These are phyloP conservation scores for Teratosphaeria viscida DNA, from an alignment of 2,329 filamentous ascomycete genomes.

Conservation along the genomic window DNA sequence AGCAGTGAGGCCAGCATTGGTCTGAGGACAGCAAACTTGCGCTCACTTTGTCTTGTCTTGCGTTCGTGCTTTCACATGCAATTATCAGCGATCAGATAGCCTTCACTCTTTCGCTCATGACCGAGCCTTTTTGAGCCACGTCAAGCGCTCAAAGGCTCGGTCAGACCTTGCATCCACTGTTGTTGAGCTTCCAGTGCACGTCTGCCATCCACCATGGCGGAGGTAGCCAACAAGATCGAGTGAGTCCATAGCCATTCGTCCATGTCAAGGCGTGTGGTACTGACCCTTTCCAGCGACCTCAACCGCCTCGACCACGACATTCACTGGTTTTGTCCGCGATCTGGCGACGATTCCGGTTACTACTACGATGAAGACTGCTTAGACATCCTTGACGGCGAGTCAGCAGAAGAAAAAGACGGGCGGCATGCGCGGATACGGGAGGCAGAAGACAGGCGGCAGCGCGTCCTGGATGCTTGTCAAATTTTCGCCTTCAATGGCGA, in stretches of 20 bases:
- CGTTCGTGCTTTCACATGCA: not conserved
- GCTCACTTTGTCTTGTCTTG: not conserved
- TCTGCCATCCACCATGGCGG: constrained; percentile 7
- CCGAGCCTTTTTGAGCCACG: constrained; percentile 4
- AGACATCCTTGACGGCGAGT: constrained; percentile 14
- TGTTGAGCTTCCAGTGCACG: not conserved
- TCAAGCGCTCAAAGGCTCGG: constrained; percentile 4
- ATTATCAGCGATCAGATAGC: not conserved
- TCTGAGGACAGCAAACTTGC: not conserved
- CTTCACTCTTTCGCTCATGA: not conserved
- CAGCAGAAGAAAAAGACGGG: constrained; percentile 12
- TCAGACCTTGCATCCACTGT: not conserved
- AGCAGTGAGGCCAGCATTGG: not conserved
- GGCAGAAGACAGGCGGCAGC: constrained; percentile 30
- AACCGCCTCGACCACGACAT: constrained; percentile 22
- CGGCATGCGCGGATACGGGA: constrained; percentile 26
- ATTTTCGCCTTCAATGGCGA: constrained; percentile 40
- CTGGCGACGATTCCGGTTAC: constrained; percentile 23
- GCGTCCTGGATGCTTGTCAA: constrained; percentile 32
- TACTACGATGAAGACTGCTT: constrained; percentile 38
- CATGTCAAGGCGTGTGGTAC: not conserved
- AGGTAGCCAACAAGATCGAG: constrained; percentile 12
- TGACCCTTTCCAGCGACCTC: constrained; percentile 2
- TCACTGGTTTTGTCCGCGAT: constrained; percentile 41
- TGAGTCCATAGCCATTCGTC: not conserved